phyloP scores from a whole-genome alignment of 164 flowering plant genomes.

The Piper betle region DNA sequence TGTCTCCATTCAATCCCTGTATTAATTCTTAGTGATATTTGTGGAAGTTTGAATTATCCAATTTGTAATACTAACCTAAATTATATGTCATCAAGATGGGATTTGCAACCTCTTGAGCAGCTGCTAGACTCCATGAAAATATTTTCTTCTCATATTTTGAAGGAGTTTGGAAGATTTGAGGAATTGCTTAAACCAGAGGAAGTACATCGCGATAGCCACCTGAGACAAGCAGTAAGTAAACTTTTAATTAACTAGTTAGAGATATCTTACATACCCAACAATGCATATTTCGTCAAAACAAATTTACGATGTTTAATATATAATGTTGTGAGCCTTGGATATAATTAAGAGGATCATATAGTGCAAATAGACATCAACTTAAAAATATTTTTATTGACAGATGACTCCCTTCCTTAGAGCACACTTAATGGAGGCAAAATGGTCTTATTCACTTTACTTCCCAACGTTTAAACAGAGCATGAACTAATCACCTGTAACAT shows the following conservation, averaged over 20 bases:
- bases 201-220: not conserved
- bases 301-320: not conserved
- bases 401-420: conserved; percentile 13
- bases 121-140: not conserved
- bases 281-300: not conserved
- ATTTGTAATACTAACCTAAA: no score
- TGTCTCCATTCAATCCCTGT: no score
- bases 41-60: no score
- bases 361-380: not conserved
- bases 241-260: no score
- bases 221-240: not conserved
- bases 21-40: no score
- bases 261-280: no score
- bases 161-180: not conserved
- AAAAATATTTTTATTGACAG: conserved; percentile 6
- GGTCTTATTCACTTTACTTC: conserved; percentile 11
- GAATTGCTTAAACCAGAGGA: not conserved
- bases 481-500: conserved; percentile 2
- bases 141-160: not conserved
- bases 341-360: not conserved
- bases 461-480: conserved; percentile 21
- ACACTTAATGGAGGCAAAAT: conserved; percentile 22
- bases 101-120: not conserved
- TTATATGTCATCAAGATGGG: not conserved
- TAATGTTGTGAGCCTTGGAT: no score